phyloP scores from a whole-genome alignment of 345 rosid species.

The Carallia brachiata region DNA sequence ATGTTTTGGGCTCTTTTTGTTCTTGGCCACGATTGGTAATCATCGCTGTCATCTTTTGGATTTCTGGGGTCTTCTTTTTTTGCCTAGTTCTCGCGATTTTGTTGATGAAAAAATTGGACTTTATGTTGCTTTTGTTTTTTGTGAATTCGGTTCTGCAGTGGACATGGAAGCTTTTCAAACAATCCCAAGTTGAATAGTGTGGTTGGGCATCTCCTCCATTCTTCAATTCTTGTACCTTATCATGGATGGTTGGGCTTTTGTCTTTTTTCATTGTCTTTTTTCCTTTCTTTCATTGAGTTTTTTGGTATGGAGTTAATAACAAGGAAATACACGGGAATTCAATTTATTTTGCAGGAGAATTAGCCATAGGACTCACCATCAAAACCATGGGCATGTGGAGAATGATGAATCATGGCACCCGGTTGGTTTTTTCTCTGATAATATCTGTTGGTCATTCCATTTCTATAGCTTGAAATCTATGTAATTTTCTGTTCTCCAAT shows the following conservation, averaged over 20 bases:
- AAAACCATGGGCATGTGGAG: constrained; percentile 90
- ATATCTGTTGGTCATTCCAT: neutral
- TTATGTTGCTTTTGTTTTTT: neutral
- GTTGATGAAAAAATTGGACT: neutral
- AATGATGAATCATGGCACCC: constrained; percentile 96
- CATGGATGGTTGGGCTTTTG: constrained; percentile 71
- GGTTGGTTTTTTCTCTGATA: constrained; percentile 28
- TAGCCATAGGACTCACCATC: constrained; percentile 93
- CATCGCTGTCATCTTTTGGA: neutral
- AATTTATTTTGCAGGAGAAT: constrained; percentile 59
- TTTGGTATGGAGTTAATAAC: neutral
- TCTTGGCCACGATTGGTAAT: constrained; percentile 91
- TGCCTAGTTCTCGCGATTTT: neutral
- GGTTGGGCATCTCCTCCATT: constrained; percentile 79
- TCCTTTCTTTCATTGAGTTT: neutral
- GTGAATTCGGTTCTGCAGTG: constrained; percentile 41
- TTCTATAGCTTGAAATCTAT: too few relatives aligned
- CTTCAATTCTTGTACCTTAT: constrained; percentile 86
- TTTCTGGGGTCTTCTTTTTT: neutral
- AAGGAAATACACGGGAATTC: neutral
- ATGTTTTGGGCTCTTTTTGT: constrained; percentile 97
- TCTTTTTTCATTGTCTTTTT: too few relatives aligned
- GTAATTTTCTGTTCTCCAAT: neutral
- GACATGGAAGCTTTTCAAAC: constrained; percentile 89
- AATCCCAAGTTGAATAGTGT: constrained; percentile 65